These are phyloP conservation scores for Penicillium sp. DNA, from an alignment of 2,329 filamentous ascomycete genomes.

Conservation along the genomic window DNA sequence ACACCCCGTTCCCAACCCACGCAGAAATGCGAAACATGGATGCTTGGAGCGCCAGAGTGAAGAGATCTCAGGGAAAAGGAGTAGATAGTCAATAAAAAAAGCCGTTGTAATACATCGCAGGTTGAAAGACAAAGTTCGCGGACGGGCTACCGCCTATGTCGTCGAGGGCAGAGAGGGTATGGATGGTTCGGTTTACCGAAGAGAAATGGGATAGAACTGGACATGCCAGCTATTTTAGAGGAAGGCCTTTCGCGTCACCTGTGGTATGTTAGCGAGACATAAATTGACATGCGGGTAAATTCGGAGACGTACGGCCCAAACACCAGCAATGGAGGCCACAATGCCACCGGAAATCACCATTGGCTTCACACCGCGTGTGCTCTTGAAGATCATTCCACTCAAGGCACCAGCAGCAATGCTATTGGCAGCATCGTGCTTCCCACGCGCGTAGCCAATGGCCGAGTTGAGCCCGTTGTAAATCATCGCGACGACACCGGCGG, in stretches of 20 bases:
- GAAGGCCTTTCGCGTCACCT: constrained; percentile 51
- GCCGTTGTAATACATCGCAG: constrained; percentile 39
- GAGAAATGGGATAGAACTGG: constrained; percentile 17
- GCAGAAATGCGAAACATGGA: constrained; percentile 40
- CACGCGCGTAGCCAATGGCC: constrained; percentile 69
- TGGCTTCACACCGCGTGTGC: constrained; percentile 79
- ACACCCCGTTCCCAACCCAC: constrained; percentile 39
- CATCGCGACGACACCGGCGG: constrained; percentile 90
- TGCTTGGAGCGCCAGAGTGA: constrained; percentile 44
- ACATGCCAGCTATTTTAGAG: constrained; percentile 37
- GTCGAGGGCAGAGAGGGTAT: constrained; percentile 25
- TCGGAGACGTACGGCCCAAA: constrained; percentile 73
- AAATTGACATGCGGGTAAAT: constrained; percentile 6
- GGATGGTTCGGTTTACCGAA: constrained; percentile 21
- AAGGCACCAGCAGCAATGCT: constrained; percentile 78
- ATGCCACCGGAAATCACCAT: constrained; percentile 94
- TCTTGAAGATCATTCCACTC: constrained; percentile 95
- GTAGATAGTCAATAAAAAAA: constrained; percentile 20
- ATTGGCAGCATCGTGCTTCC: constrained; percentile 86
- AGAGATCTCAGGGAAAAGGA: constrained; percentile 33
- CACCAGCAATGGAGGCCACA: constrained; percentile 77
- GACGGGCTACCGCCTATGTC: constrained; percentile 25
- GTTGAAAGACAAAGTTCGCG: constrained; percentile 27
- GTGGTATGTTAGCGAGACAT: constrained; percentile 4
- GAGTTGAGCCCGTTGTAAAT: constrained; percentile 94